Percentiles rank a stretch among this genome's conserved stretches.
These are phyloP conservation scores for Saturnispora serradocipensis DNA, from an alignment of 805 yeast species.

Conservation along the genomic window DNA sequence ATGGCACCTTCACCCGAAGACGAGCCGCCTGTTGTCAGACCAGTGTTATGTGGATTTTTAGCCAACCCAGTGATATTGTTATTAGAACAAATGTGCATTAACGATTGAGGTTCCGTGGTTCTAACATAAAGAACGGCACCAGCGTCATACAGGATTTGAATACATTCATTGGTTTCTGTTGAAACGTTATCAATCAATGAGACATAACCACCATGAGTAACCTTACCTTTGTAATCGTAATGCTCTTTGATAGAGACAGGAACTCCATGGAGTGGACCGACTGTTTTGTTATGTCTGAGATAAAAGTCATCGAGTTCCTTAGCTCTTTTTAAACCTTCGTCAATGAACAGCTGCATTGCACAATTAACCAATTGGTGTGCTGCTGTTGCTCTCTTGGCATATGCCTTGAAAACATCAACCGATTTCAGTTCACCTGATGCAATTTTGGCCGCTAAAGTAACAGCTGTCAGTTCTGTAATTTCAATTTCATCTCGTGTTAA, in stretches of 20 bases:
- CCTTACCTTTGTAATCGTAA: constrained; percentile 38
- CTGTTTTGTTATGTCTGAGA: constrained; percentile 34
- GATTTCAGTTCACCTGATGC: constrained; percentile 32
- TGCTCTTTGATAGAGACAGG: constrained; percentile 59
- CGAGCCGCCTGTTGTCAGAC: constrained; percentile 44
- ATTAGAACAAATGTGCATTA: constrained; percentile 48
- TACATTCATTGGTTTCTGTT: constrained; percentile 31
- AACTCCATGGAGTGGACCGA: constrained; percentile 55
- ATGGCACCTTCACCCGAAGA: constrained; percentile 48
- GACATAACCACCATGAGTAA: constrained; percentile 44
- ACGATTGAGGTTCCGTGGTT: constrained; percentile 47
- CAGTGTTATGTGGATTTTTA: constrained; percentile 39
- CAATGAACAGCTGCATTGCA: constrained; percentile 37
- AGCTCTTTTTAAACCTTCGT: constrained; percentile 41
- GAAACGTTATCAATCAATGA: constrained; percentile 32
- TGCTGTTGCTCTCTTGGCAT: constrained; percentile 38
- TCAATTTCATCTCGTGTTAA: constrained; percentile 29
- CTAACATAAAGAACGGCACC: constrained; percentile 50
- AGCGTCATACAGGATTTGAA: constrained; percentile 36
- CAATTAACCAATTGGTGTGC: constrained; percentile 44
- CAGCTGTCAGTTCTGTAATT: constrained; percentile 35
- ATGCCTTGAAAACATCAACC: constrained; percentile 38
- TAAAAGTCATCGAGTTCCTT: constrained; percentile 43
- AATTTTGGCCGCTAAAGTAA: constrained; percentile 26
- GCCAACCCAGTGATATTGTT: constrained; percentile 47